Evolutionary conservation across 495 filamentous ascomycete species (phyloP), one percentile per base, ranked within the genome.

Genomic region (Tetracladium setigerum): DNA sequence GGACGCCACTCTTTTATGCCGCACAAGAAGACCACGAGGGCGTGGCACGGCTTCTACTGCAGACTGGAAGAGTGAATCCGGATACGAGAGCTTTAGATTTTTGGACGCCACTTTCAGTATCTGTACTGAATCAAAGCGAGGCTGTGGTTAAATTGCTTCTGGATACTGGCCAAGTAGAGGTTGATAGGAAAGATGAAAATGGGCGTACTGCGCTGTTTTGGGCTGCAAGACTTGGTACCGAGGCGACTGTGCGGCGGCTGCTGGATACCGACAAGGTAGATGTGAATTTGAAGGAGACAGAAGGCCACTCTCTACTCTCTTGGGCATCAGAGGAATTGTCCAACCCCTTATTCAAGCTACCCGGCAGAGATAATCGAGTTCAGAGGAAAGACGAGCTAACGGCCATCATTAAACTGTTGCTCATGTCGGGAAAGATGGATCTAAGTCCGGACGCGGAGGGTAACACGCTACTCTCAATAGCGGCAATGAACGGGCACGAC

Each of bases 11-110:
- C 22, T 27, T 27, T 27, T 27, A 27, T 27, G 22, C 22, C 22
- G 22, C 22, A 7, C 22, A 27, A 27, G 22, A 27, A 27, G 22
- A 56, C 8, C 47, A 58, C 31, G 32, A 55, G 14, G 46, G 18
- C 9, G 49, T 63, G 2, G 56, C 60, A 18, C 31, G 41, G 33
- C 39, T 63, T 2, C 38, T 66, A 4, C 36, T 64, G 16, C 35
- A 49, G 13, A 49, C 17, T 10, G 46, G 36, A 13, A 45, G 14
- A n/a, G 46, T 40, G n/a, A 36, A 46, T 44, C n/a, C 19, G 5
- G 39, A 41, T 22, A n/a, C 39, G 16, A 41, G 14, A 22, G 13
- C 4, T 30, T 7, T n/a, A 15, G 39, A 15, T 13, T 14, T n/a
- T 22, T 19, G 39, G 39, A 41, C 39, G 22, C 18, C 39, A 22